Evolutionary conservation across 768 basidiomycete species (phyloP).

Genomic region (Tricholoma flavovirens): DNA sequence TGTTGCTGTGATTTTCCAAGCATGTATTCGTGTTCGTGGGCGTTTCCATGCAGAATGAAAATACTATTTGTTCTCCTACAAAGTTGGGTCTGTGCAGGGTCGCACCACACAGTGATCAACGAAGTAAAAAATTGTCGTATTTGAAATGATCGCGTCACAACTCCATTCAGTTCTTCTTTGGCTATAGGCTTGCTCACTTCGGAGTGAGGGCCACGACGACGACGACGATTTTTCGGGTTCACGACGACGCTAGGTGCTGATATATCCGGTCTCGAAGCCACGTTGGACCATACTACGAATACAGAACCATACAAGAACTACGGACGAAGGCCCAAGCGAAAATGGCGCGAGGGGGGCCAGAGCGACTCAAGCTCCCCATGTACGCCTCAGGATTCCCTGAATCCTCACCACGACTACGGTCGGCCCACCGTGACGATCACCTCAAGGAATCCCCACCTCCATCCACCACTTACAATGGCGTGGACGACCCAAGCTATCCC

Average conservation of each 20-base stretch:
- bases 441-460: constrained; percentile 13
- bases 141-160: neutral
- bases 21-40: neutral
- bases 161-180: neutral
- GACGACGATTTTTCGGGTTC: neutral
- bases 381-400: constrained; percentile 28
- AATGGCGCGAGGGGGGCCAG: constrained; percentile 39
- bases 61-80: neutral
- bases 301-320: neutral
- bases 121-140: neutral
- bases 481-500: constrained; percentile 13
- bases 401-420: constrained; percentile 27
- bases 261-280: neutral
- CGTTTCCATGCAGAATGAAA: neutral
- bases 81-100: neutral
- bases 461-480: constrained; percentile 14
- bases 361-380: constrained; percentile 40
- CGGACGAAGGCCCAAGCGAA: neutral
- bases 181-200: neutral
- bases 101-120: neutral
- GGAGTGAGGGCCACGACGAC: neutral
- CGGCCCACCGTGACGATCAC: constrained; percentile 15
- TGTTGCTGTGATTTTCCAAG: neutral
- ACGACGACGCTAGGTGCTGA: neutral
- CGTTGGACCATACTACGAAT: neutral